Evolutionary conservation across 2,329 filamentous ascomycete species (phyloP).

Genomic region (Setomelanomma holmii): DNA sequence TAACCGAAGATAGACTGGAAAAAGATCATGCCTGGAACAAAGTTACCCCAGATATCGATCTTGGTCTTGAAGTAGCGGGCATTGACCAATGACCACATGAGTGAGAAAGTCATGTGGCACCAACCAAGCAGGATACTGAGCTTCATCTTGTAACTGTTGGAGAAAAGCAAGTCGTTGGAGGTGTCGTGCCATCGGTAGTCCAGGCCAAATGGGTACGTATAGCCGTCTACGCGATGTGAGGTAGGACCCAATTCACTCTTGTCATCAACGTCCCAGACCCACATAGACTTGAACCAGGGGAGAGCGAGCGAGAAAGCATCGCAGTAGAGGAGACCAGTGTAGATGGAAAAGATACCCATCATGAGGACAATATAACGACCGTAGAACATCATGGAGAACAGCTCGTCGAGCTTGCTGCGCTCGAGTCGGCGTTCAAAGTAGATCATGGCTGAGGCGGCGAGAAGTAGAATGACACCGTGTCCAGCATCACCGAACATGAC

Average conservation of each 20-base stretch:
- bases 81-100: conserved; percentile 92
- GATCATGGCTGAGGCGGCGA: conserved; percentile 88
- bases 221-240: conserved; percentile 70
- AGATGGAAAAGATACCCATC: conserved; percentile 97
- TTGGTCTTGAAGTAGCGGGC: conserved; percentile 92
- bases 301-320: conserved; percentile 95
- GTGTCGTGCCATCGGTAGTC: conserved; percentile 97
- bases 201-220: conserved; percentile 93
- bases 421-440: conserved; percentile 88
- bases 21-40: conserved; percentile 98
- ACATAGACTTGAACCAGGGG: conserved; percentile 86
- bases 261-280: conserved; percentile 80
- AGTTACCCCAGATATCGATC: conserved; percentile 97
- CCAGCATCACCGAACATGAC: conserved; percentile 99
- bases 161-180: conserved; percentile 93
- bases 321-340: conserved; percentile 97
- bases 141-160: conserved; percentile 99
- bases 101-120: conserved; percentile 98
- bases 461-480: conserved; percentile 87
- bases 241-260: conserved; percentile 61
- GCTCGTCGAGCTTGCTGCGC: conserved; percentile 90
- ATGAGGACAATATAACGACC: conserved; percentile 97
- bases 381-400: conserved; percentile 98
- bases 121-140: conserved; percentile 97
- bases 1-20: conserved; percentile 99